These are phyloP conservation scores for Entomortierella lignicola DNA, from an alignment of 192 early-diverging fungal genomes.

Conservation along the genomic window DNA sequence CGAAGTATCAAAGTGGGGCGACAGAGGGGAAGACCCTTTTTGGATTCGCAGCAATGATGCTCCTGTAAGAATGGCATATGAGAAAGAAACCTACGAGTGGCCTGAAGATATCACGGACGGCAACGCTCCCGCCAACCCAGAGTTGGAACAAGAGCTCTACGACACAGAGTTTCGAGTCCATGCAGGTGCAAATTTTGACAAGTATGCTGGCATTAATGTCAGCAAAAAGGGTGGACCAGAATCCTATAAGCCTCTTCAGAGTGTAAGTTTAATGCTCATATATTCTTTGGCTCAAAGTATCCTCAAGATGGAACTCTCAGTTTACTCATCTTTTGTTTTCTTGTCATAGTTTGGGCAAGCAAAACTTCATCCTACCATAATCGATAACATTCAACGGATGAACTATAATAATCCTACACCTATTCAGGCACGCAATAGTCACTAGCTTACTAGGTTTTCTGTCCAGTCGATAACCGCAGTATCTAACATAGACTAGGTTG, in stretches of 20 bases:
- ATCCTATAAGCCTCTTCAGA: conserved; percentile 61
- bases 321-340: neutral
- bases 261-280: conserved; percentile 20
- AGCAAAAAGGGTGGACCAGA: conserved; percentile 69
- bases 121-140: conserved; percentile 67
- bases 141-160: conserved; percentile 73
- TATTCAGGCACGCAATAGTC: conserved; percentile 64
- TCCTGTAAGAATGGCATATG: conserved; percentile 50
- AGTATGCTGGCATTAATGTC: conserved; percentile 80
- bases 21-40: neutral
- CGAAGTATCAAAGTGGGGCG: conserved; percentile 4
- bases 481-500: neutral
- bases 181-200: conserved; percentile 78
- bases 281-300: neutral
- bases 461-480: neutral
- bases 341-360: conserved; percentile 70
- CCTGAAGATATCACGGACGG: conserved; percentile 66
- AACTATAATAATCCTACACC: conserved; percentile 78
- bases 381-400: conserved; percentile 75
- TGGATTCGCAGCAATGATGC: neutral
- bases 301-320: neutral
- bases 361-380: conserved; percentile 70
- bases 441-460: neutral
- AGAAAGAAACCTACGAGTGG: conserved; percentile 62
- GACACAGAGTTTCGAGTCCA: conserved; percentile 63